These are phyloP conservation scores for Trametes maxima DNA, from an alignment of 768 basidiomycete genomes.

Conservation along the genomic window DNA sequence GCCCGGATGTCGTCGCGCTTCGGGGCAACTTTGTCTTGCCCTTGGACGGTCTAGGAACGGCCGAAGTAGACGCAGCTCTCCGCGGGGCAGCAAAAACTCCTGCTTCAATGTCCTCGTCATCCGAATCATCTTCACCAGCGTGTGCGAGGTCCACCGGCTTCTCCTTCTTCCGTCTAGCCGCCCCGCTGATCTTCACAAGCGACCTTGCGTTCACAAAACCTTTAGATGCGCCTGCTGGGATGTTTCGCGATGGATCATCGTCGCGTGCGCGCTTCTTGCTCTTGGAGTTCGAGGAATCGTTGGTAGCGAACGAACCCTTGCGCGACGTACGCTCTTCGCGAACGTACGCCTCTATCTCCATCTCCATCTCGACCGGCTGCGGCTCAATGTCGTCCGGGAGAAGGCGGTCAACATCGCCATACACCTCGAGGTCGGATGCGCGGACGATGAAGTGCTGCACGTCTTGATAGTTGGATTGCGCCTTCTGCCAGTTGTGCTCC, in stretches of 20 bases:
- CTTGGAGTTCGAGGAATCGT: slow-evolving; percentile 33
- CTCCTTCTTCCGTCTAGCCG: slow-evolving; percentile 49
- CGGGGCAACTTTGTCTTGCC: slow-evolving; percentile 30
- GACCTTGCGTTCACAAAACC: slow-evolving; percentile 74
- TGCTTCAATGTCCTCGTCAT: slow-evolving; percentile 66
- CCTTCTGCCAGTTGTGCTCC: slow-evolving; percentile 87
- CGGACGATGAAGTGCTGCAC: slow-evolving; percentile 87
- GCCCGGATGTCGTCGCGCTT: slow-evolving; percentile 7
- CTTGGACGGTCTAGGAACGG: slow-evolving; percentile 31
- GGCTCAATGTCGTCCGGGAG: slow-evolving; percentile 80
- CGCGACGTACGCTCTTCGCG: slow-evolving; percentile 44
- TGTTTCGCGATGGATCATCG: slow-evolving; percentile 66
- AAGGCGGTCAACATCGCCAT: slow-evolving; percentile 87
- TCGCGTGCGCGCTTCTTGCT: slow-evolving; percentile 70
- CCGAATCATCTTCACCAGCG: slow-evolving; percentile 65
- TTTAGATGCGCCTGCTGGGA: slow-evolving; percentile 69
- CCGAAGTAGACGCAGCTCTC: slow-evolving; percentile 55
- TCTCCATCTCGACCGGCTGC: slow-evolving; percentile 73
- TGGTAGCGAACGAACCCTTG: slow-evolving; percentile 35
- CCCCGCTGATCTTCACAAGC: slow-evolving; percentile 55
- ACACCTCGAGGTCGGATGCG: slow-evolving; percentile 87
- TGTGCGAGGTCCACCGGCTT: slow-evolving; percentile 41
- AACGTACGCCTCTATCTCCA: slow-evolving; percentile 76
- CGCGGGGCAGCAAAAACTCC: slow-evolving; percentile 48
- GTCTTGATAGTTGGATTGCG: slow-evolving; percentile 81